phyloP scores from a whole-genome alignment of 148 eudicot genomes.

The Persicaria maculosa region DNA sequence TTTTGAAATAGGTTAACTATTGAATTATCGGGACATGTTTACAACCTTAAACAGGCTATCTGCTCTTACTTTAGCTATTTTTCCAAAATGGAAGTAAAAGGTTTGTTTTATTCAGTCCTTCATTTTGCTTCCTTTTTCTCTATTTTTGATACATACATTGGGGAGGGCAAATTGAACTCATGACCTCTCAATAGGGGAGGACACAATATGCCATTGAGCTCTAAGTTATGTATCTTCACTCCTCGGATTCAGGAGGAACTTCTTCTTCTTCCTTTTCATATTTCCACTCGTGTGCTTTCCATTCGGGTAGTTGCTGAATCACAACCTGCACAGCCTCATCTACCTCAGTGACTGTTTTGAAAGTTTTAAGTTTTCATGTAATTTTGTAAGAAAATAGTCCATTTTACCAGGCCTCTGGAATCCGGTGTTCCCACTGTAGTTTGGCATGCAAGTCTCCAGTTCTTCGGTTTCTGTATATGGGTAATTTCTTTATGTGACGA shows the following conservation, averaged over 20 bases:
- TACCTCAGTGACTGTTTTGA: background rate
- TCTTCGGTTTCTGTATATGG: constrained; percentile 63
- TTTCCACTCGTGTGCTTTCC: constrained; percentile 90
- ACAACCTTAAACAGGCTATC: background rate
- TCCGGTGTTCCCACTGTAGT: constrained; percentile 60
- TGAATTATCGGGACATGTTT: background rate
- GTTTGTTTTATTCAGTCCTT: background rate
- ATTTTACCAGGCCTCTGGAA: constrained; percentile 71
- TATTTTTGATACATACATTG: background rate
- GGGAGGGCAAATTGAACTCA: background rate
- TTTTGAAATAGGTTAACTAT: background rate
- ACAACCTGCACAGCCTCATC: constrained; percentile 45
- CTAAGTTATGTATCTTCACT: constrained; percentile 3
- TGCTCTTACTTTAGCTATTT: background rate
- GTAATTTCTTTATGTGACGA: background rate
- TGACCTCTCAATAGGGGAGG: background rate
- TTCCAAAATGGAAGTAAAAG: background rate
- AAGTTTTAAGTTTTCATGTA: background rate
- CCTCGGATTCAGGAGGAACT: constrained; percentile 7
- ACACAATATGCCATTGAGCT: background rate
- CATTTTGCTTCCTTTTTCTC: background rate
- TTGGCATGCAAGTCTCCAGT: constrained; percentile 90
- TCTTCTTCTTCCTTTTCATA: constrained; percentile 32
- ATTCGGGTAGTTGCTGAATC: constrained; percentile 82
- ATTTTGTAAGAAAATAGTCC: background rate